Percentiles rank a stretch among this genome's conserved stretches.
Conservation (phyloP, 2,329 filamentous ascomycete species). For the Curvularia lunata region DNA sequence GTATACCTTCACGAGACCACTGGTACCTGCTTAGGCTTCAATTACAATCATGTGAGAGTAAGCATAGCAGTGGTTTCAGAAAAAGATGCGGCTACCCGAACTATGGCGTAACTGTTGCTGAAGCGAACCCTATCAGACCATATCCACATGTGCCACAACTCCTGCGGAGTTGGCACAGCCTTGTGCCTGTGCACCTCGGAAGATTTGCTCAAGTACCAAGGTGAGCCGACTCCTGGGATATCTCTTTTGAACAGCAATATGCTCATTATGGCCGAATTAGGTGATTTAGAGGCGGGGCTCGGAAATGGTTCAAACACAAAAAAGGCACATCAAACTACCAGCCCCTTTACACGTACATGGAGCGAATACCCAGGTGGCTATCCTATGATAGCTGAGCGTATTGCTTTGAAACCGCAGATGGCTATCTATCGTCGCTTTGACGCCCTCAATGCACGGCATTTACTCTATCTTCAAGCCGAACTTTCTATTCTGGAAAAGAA, state of each 20-base stretch:
- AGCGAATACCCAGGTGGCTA: constrained; percentile 15
- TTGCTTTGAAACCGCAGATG: constrained; percentile 15
- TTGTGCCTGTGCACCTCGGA: background rate
- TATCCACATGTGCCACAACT: background rate
- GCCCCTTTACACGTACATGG: background rate
- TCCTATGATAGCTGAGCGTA: constrained; percentile 18
- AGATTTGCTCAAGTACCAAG: background rate
- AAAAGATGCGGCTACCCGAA: background rate
- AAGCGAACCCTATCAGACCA: background rate
- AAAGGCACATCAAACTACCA: background rate
- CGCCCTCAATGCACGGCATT: constrained; percentile 20
- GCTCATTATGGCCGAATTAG: no score
- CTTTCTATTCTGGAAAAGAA: constrained; percentile 6
- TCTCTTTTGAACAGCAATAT: no score
- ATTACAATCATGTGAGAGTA: background rate
- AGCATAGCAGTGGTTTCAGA: background rate
- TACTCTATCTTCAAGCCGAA: constrained; percentile 24
- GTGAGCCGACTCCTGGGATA: background rate
- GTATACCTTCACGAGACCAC: background rate
- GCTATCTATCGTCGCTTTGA: constrained; percentile 24
- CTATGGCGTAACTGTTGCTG: background rate
- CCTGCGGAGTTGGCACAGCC: background rate
- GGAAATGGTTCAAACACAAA: background rate
- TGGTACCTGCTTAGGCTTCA: background rate
- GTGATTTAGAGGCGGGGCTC: background rate